These are phyloP conservation scores for Casuarina glauca DNA, from an alignment of 306 rosid species.

Conservation along the genomic window DNA sequence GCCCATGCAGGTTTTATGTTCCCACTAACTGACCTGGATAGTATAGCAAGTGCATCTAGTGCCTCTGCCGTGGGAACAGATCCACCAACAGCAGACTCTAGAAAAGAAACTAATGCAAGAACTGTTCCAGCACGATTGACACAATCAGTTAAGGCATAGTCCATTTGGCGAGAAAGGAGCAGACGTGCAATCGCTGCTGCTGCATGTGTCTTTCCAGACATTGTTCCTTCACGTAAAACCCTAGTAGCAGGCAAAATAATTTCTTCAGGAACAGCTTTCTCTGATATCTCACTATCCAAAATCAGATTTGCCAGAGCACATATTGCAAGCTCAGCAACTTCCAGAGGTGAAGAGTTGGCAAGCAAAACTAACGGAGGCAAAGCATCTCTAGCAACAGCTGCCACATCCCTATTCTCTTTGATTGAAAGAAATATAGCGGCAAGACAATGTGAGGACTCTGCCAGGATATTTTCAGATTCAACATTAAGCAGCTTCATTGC, in stretches of 20 bases:
- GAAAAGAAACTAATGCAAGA: slow-evolving; percentile 84
- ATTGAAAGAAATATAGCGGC: slow-evolving; percentile 90
- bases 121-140: slow-evolving; percentile 83
- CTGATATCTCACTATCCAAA: slow-evolving; percentile 73
- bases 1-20: slow-evolving; percentile 82
- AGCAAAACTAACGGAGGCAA: slow-evolving; percentile 61
- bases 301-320: slow-evolving; percentile 95
- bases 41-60: slow-evolving; percentile 87
- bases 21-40: slow-evolving; percentile 70
- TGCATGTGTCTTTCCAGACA: slow-evolving; percentile 79
- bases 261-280: slow-evolving; percentile 76
- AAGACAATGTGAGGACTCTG: slow-evolving; percentile 82
- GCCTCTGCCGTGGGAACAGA: slow-evolving; percentile 77
- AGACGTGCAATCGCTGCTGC: slow-evolving; percentile 96
- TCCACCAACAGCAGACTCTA: slow-evolving; percentile 68
- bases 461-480: slow-evolving; percentile 78
- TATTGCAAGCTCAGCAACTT: slow-evolving; percentile 81
- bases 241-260: slow-evolving; percentile 88
- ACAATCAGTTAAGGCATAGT: slow-evolving; percentile 68
- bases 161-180: slow-evolving; percentile 69
- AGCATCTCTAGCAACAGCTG: slow-evolving; percentile 70
- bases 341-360: slow-evolving; percentile 75
- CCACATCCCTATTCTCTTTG: slow-evolving; percentile 84
- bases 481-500: slow-evolving; percentile 69
- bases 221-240: slow-evolving; percentile 79